Evolutionary conservation across 129 eudicot species (phyloP).

Genomic region (Deinandra increscens): DNA sequence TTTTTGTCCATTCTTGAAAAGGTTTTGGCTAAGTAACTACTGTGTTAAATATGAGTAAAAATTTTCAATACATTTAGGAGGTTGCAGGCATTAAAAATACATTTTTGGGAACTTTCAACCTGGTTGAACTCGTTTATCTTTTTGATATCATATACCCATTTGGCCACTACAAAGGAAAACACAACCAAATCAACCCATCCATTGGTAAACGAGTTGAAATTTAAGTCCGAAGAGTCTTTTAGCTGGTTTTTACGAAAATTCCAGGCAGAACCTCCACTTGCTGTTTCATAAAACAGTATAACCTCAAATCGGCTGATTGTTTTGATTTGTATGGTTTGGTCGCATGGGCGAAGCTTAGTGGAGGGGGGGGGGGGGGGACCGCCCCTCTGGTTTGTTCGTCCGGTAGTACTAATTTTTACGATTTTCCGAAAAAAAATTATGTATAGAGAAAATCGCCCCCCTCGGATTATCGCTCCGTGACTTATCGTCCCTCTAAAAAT

Average conservation of each 20-base stretch:
- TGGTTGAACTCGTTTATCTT: neutral
- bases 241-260: neutral
- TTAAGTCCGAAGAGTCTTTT: no score
- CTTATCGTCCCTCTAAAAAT: no score
- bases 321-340: neutral
- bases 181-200: no score
- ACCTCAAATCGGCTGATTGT: neutral
- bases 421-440: no score
- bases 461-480: no score
- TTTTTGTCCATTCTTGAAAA: neutral
- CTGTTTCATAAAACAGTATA: no score
- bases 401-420: no score
- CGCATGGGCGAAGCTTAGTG: no score
- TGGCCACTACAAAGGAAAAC: neutral
- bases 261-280: neutral
- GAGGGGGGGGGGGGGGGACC: no score
- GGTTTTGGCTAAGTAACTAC: neutral
- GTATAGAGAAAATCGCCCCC: no score
- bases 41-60: neutral
- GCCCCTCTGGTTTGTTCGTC: no score
- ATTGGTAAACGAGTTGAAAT: no score
- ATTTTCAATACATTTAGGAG: neutral
- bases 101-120: neutral
- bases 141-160: neutral
- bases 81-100: neutral